Evolutionary conservation across 2,329 filamentous ascomycete genomes (phyloP), one percentile per base, ranked within the genome.

Genomic region (Corinectria fuckeliana): DNA sequence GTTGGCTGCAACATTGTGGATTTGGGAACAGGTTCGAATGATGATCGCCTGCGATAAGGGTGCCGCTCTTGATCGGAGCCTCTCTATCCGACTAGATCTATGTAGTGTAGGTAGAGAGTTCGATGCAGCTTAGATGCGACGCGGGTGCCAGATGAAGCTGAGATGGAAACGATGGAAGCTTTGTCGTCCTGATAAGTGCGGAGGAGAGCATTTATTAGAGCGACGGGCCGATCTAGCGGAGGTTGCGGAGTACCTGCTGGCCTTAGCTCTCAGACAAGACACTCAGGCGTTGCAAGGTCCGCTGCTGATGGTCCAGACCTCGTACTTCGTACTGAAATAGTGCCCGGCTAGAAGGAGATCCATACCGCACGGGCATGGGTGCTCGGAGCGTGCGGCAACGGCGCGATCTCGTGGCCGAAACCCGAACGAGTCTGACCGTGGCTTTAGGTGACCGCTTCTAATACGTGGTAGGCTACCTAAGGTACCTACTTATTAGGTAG

Each of bases 1-100:
- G 50, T 44, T 34, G 48, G 58, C 32, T 52, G 57, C 28, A 64
- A 56, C 67, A 69, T 69, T 44, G 50, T 28, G 54, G 45, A n/a
- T 18, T 18, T 30, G 21, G 10, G 16, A 5, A 38, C 21, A 44
- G 20, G 51, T 45, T 45, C 20, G 45, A 34, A 18, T 21, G 39
- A 18, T 34, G 26, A 5, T 39, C 9, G 16, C 21, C 34, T 18
- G 44, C 2, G 36, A 38, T 42, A 41, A 28, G 32, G 34, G 23
- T 2, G 2, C 11, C 6, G 8, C n/a, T 3, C 34, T n/a, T 20
- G 28, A 14, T 11, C 13, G 5, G 9, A 18, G 4, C 14, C 1
- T 1, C 11, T 11, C 16, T 30, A n/a, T 13, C 25, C 16, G 11
- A 36, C 20, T 28, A 16, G 16, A 3, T 49, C 4, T 9, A 11